A percentile compares a stretch with the other conserved stretches of the same genome.
phyloP scores from a whole-genome alignment of 75 land plant species.

The Cupressus sempervirens region DNA sequence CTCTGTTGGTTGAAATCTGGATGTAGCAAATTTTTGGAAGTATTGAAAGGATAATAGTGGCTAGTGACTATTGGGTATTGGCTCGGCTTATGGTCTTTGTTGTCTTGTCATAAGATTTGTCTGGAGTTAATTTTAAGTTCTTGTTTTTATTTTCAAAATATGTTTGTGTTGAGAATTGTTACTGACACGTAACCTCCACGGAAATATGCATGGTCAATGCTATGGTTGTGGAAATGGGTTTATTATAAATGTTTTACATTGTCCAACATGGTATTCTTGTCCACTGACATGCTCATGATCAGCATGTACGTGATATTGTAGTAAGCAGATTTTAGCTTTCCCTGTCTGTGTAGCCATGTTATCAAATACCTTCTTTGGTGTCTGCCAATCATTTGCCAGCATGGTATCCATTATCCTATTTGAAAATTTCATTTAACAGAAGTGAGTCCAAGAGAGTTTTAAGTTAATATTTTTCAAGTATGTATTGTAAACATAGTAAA shows the following conservation, averaged over 20 bases:
- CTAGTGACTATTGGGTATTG: background rate
- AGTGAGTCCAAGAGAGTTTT: too few relatives aligned
- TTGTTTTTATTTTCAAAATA: background rate
- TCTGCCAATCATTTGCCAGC: too few relatives aligned
- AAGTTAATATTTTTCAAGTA: too few relatives aligned
- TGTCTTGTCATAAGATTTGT: background rate
- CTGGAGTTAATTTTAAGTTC: background rate
- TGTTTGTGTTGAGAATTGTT: too few relatives aligned
- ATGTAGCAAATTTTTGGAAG: background rate
- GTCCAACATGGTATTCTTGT: background rate
- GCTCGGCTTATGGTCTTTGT: background rate
- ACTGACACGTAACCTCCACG: background rate
- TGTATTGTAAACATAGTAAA: too few relatives aligned
- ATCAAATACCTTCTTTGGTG: background rate
- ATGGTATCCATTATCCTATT: too few relatives aligned
- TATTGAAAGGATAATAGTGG: background rate
- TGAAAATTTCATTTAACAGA: too few relatives aligned
- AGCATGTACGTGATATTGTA: background rate
- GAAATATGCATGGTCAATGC: background rate
- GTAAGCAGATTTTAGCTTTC: background rate
- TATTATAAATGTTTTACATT: background rate
- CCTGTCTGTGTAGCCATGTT: background rate
- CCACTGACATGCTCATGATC: background rate
- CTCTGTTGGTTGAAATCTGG: background rate
- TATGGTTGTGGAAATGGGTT: background rate